Evolutionary conservation across 2,329 filamentous ascomycete species (phyloP).

Genomic region (Orbilia ellipsospora): DNA sequence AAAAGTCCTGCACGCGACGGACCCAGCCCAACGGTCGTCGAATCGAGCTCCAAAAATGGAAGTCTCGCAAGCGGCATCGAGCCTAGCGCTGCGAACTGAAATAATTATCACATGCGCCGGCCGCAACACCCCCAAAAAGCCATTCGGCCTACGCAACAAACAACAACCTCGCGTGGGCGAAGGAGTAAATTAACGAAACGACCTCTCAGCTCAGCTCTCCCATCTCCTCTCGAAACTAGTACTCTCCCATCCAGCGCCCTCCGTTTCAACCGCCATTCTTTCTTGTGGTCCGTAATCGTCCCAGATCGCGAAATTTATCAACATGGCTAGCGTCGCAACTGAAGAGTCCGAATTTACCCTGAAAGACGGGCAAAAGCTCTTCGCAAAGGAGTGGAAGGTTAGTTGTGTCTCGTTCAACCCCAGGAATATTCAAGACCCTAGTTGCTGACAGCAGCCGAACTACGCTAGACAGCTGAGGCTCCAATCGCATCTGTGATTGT

Average conservation of each 20-base stretch:
- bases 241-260: background rate
- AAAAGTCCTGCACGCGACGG: too few species aligned
- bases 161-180: constrained; percentile 28
- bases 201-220: constrained; percentile 30
- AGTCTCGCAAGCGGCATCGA: background rate
- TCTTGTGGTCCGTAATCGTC: background rate
- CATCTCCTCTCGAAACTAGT: constrained; percentile 13
- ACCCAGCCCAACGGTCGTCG: background rate
- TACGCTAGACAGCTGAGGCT: constrained; percentile 67
- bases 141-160: background rate
- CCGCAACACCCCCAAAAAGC: constrained; percentile 32
- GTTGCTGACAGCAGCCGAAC: constrained; percentile 25
- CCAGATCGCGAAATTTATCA: background rate
- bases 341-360: constrained; percentile 68
- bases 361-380: constrained; percentile 68
- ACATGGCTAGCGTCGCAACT: constrained; percentile 61
- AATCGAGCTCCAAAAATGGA: background rate
- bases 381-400: constrained; percentile 73
- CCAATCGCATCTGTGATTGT: constrained; percentile 79
- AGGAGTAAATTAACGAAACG: constrained; percentile 7
- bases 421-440: constrained; percentile 20
- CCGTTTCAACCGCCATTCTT: background rate
- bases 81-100: constrained; percentile 9
- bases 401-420: constrained; percentile 26
- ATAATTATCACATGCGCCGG: constrained; percentile 30